Evolutionary conservation across 129 eudicot species (phyloP), one percentile per base, ranked within the genome.

Genomic region (Cynara cardunculus): DNA sequence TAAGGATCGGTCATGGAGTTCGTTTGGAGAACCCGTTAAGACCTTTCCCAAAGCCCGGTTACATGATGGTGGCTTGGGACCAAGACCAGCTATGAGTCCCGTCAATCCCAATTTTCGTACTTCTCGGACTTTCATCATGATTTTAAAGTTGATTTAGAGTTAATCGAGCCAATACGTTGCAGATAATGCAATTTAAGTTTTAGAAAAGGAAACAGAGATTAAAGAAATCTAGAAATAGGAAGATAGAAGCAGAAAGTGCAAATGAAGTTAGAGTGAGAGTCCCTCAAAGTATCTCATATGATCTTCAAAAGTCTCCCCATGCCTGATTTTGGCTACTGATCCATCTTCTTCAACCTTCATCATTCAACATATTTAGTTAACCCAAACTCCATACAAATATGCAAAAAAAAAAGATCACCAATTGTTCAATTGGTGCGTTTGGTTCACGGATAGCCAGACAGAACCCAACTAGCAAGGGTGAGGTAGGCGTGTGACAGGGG

Each of bases 251-350:
- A 44, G 18, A 13, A n/a, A n/a, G 25, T 18, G 65, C 10, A 56
- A 18, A 70, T 80, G 4, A 1, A 41, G 35, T 41, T 6, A 41
- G 12, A 65, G 25, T 71, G 74, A 90, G 25, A 94, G 97, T 72
- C 92, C 99, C 77, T 91, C 87, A 31, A 94, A 94, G 80, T 76
- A 92, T 84, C 90, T 90, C 87, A 95, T 80, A 69, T 95, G 99
- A 83, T 95, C 99, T 77, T 89, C 94, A 81, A 95, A 92, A 74
- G 97, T 92, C 87, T 95, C 99, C 73, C 92, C 97, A 27, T 90
- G 97, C 70, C 99, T 81, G 75, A 95, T 95, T 86, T 92, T 90
- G 49, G 93, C 80, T 24, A 92, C 87, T 1, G 97, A 86, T 78
- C 97, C 97, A 86, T 92, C 97, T 44, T 92, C 94, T 81, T 95